These are phyloP conservation scores for Euphorbia pulcherrima DNA, from an alignment of 345 rosid genomes.

Conservation along the genomic window DNA sequence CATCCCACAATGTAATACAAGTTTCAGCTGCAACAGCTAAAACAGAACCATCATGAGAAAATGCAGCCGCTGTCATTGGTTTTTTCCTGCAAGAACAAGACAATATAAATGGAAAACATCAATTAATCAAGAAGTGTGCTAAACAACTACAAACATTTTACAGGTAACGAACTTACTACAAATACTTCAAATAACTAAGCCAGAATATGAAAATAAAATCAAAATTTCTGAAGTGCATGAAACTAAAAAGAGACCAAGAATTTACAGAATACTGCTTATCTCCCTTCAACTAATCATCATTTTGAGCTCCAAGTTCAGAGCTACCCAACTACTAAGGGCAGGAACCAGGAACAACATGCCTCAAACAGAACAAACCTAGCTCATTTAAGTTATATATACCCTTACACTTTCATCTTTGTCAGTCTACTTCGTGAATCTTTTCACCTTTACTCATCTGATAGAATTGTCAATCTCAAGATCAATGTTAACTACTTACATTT, in stretches of 20 bases:
- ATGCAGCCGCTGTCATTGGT: constrained; percentile 89
- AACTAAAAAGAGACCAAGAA: neutral
- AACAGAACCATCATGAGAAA: constrained; percentile 93
- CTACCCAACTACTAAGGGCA: neutral
- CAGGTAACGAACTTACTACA: neutral
- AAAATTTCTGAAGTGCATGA: neutral
- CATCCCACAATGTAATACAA: constrained; percentile 86
- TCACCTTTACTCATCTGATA: neutral
- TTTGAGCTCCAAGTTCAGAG: neutral
- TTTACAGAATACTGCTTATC: neutral
- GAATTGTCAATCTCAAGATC: neutral
- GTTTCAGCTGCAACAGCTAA: constrained; percentile 95
- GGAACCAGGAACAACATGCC: neutral
- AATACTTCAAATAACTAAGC: neutral
- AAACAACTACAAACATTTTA: neutral
- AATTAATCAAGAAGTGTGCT: too few species aligned
- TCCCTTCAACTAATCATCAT: neutral
- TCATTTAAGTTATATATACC: neutral
- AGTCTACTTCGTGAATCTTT: neutral
- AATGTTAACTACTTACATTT: neutral
- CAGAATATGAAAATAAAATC: neutral
- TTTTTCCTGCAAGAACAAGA: constrained; percentile 50
- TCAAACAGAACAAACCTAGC: neutral
- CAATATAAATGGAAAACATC: constrained; percentile 13
- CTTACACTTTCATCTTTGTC: neutral